Evolutionary conservation across 2,329 filamentous ascomycete species (phyloP).

Genomic region (Penicillium sp.): DNA sequence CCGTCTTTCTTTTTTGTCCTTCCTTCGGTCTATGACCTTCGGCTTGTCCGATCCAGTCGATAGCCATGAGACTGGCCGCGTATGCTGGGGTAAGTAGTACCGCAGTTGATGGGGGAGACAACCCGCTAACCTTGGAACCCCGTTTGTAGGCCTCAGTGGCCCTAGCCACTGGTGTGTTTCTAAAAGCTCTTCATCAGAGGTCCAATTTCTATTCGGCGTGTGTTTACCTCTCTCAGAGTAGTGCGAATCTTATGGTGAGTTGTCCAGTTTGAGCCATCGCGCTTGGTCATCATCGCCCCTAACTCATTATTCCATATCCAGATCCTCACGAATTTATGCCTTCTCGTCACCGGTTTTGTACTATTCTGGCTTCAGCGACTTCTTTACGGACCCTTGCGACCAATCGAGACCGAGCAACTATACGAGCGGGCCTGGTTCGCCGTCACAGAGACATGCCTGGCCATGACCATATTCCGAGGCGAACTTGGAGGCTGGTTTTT

Average conservation of each 20-base stretch:
- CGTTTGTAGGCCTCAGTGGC: slow-evolving; percentile 68
- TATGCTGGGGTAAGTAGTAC: slow-evolving; percentile 52
- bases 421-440: slow-evolving; percentile 99
- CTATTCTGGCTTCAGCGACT: slow-evolving; percentile 86
- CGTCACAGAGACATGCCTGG: slow-evolving; percentile 91
- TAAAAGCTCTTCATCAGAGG: slow-evolving; percentile 90
- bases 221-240: slow-evolving; percentile 95
- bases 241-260: slow-evolving; percentile 84
- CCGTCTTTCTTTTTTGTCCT: slow-evolving; percentile 1
- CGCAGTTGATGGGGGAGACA: background rate
- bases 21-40: slow-evolving; percentile 31
- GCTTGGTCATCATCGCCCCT: background rate
- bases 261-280: background rate
- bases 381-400: slow-evolving; percentile 84
- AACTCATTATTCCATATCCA: slow-evolving; percentile 36
- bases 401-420: slow-evolving; percentile 93
- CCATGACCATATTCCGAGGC: slow-evolving; percentile 97
- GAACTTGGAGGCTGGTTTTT: slow-evolving; percentile 94
- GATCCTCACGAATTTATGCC: slow-evolving; percentile 88
- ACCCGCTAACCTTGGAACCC: slow-evolving; percentile 14
- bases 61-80: slow-evolving; percentile 50
- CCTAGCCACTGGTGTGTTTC: slow-evolving; percentile 77
- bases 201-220: slow-evolving; percentile 98
- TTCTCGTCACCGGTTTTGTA: slow-evolving; percentile 76
- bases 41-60: slow-evolving; percentile 24